Percentiles rank a stretch among this genome's conserved stretches.
phyloP scores from a whole-genome alignment of 257 asterid genomes.

The Striga asiatica region DNA sequence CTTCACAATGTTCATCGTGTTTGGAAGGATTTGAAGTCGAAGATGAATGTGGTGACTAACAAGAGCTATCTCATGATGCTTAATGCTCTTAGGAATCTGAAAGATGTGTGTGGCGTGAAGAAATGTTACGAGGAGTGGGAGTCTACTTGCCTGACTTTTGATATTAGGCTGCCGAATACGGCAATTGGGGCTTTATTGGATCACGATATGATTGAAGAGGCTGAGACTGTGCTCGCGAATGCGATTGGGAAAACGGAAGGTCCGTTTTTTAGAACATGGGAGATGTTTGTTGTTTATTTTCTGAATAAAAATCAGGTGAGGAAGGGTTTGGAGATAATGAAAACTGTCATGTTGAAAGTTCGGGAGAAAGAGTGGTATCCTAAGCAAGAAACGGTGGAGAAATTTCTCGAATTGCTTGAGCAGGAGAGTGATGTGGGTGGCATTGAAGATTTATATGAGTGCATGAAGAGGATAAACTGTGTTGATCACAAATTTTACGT shows the following conservation, averaged over 20 bases:
- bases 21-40: slow-evolving; percentile 54
- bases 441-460: slow-evolving; percentile 51
- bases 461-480: slow-evolving; percentile 43
- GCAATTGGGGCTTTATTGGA: slow-evolving; percentile 39
- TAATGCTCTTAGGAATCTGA: slow-evolving; percentile 46
- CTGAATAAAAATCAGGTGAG: slow-evolving; percentile 25
- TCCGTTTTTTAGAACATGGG: slow-evolving; percentile 44
- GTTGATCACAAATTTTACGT: slow-evolving; percentile 24
- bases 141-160: slow-evolving; percentile 33
- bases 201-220: slow-evolving; percentile 45
- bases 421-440: slow-evolving; percentile 35
- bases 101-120: slow-evolving; percentile 50
- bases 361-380: slow-evolving; percentile 33
- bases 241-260: slow-evolving; percentile 38
- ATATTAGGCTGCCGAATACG: slow-evolving; percentile 40
- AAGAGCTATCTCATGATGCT: slow-evolving; percentile 55
- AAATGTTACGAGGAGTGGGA: slow-evolving; percentile 71
- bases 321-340: slow-evolving; percentile 38
- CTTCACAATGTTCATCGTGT: slow-evolving; percentile 44
- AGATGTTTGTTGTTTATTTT: slow-evolving; percentile 37
- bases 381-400: slow-evolving; percentile 16
- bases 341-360: slow-evolving; percentile 23
- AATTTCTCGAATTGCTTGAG: slow-evolving; percentile 30
- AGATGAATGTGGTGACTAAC: slow-evolving; percentile 32
- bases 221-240: slow-evolving; percentile 27